Conservation (phyloP, 257 asterid species). For the Solanum ossicruentum region DNA sequence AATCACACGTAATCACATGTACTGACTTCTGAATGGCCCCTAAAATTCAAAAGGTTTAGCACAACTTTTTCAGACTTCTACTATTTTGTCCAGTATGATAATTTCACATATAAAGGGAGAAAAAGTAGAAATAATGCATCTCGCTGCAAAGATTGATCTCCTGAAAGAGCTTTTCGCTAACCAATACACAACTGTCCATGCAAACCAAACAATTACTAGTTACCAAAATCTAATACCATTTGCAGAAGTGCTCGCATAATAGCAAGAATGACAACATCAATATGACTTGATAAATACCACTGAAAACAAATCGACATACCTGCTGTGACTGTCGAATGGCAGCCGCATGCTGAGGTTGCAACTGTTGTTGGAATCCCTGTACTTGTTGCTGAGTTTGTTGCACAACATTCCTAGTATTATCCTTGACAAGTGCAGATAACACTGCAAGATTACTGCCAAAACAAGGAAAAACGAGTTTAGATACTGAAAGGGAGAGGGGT, state of each 20-base stretch:
- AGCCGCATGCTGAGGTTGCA: constrained; percentile 55
- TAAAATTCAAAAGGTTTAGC: background rate
- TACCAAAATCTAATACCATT: background rate
- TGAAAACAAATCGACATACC: constrained; percentile 18
- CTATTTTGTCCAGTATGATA: background rate
- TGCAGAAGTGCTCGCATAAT: background rate
- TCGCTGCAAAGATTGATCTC: background rate
- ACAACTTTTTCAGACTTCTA: background rate
- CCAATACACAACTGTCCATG: background rate
- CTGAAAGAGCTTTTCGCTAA: background rate
- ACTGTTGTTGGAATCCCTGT: constrained; percentile 52
- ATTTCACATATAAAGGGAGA: background rate
- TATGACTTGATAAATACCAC: background rate
- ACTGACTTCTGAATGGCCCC: background rate
- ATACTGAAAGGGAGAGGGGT: background rate
- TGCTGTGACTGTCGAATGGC: constrained; percentile 54
- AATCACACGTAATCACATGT: background rate
- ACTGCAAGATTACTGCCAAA: constrained; percentile 58
- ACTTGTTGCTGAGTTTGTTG: constrained; percentile 59
- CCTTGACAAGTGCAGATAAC: constrained; percentile 72
- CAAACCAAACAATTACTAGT: background rate
- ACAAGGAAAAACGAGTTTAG: constrained; percentile 4
- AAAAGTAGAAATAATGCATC: background rate
- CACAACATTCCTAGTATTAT: constrained; percentile 41
- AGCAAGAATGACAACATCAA: background rate